Evolutionary conservation across 371 early-diverging fungal genomes (phyloP).

Genomic region (Dichotomocladium elegans): DNA sequence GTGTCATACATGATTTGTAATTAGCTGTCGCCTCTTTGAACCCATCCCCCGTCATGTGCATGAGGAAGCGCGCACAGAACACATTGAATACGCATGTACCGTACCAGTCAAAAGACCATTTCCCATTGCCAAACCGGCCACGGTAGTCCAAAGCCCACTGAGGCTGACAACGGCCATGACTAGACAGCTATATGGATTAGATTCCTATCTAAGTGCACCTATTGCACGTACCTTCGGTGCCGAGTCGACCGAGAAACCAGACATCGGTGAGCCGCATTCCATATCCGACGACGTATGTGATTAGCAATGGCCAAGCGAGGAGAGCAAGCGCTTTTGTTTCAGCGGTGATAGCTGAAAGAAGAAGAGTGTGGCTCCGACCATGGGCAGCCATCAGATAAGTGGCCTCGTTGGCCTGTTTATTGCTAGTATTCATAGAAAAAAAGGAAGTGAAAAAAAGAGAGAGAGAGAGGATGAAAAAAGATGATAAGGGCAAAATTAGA

Average conservation of each 20-base stretch:
- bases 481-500: too few relatives aligned
- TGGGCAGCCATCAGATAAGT: too few relatives aligned
- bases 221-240: constrained; percentile 17
- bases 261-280: constrained; percentile 30
- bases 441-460: too few relatives aligned
- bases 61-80: too few relatives aligned
- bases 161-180: constrained; percentile 38
- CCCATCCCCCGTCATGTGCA: too few relatives aligned
- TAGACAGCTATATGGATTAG: background rate
- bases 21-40: too few relatives aligned
- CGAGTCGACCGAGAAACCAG: constrained; percentile 33
- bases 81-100: too few relatives aligned
- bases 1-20: background rate
- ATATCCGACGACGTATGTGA: constrained; percentile 25
- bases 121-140: constrained; percentile 33
- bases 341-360: background rate
- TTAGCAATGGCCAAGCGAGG: constrained; percentile 23
- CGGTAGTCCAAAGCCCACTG: constrained; percentile 25
- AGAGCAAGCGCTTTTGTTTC: constrained; percentile 7
- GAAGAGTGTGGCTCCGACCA: too few relatives aligned
- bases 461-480: too few relatives aligned
- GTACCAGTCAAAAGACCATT: constrained; percentile 38
- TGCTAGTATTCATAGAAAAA: too few relatives aligned
- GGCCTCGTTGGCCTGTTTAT: too few relatives aligned
- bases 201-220: background rate